Base-by-base conservation (phyloP, 176 grass and related monocot species). In the Carex myosuroides region DNA sequence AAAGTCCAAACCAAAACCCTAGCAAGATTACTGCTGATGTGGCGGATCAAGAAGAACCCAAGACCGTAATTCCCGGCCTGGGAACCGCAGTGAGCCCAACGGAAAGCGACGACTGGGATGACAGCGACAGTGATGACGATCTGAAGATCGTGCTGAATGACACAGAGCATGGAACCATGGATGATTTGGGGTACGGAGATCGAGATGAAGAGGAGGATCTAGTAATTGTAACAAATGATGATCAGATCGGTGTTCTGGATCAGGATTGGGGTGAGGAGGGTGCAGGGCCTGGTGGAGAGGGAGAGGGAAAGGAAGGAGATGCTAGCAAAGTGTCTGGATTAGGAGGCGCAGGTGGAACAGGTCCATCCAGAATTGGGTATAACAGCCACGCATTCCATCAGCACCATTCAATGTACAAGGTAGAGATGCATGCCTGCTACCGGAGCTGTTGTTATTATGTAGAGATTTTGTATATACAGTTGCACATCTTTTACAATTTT, bases 371-470 rank as follows among this genome's bases (percentile, higher is more conserved):
- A 87, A 88, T 90, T 61, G 93, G 97, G 30, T 99, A 94, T 85
- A 90, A 87, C 85, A 85, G 84, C 84, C 95, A 82, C 53, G 90
- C 85, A n/a, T 94, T 99, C 73, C 87, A 94, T 62, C 87, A 85
- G 84, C 96, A 95, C 87, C 88, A 99, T 94, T 95, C 96, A 52
- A 92, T 91, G 89, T 99, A 83, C 93, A 99, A 99, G 96, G 96
- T 99, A 90, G 96, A 83, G 81, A 83, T 52, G 60, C 63, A 83
- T 83, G 81, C 81, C 81, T 52, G 81, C 81, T 83, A 41, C 58
- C 11, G 81, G 81, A 83, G 81, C 48, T 83, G 61, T 81, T 77
- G 72, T 81, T 83, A 32, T 83, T 83, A 64, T 68, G 81, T 69
- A 69, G 33, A 83, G 44, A 68, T 14, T 37, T 83, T 83, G 81